Percentiles rank a stretch among this genome's conserved stretches.
Conservation (phyloP, 257 asterid species). For the Striga asiatica region DNA sequence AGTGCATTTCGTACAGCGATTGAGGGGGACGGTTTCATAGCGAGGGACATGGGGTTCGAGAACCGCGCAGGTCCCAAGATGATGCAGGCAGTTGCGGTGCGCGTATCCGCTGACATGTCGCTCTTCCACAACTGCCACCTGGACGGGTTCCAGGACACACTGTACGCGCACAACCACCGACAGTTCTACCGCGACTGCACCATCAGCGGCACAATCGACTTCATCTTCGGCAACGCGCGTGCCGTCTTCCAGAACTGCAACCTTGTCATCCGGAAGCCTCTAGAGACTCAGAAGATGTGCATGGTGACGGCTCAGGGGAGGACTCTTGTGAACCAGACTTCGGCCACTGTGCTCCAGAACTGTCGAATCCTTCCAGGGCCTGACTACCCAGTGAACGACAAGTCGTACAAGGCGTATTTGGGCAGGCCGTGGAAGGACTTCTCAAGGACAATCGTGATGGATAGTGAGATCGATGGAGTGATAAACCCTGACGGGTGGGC, state of each 20-base stretch:
- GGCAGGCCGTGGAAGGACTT: slow-evolving; percentile 61
- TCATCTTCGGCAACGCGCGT: slow-evolving; percentile 61
- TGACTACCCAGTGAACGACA: slow-evolving; percentile 18
- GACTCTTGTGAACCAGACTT: slow-evolving; percentile 25
- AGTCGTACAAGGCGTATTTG: slow-evolving; percentile 20
- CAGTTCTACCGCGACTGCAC: slow-evolving; percentile 72
- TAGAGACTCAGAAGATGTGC: slow-evolving; percentile 34
- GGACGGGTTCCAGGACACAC: slow-evolving; percentile 81
- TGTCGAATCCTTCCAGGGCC: slow-evolving; percentile 34
- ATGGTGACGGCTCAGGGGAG: slow-evolving; percentile 63
- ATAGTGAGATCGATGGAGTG: slow-evolving; percentile 29
- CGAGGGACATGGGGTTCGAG: slow-evolving; percentile 51
- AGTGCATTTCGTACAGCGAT: slow-evolving; percentile 28
- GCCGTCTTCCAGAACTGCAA: slow-evolving; percentile 64
- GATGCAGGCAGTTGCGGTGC: slow-evolving; percentile 74
- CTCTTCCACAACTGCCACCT: slow-evolving; percentile 60
- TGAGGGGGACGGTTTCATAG: slow-evolving; percentile 60
- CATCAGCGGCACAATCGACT: slow-evolving; percentile 72
- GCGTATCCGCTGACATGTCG: slow-evolving; percentile 56
- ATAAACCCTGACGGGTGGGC: slow-evolving; percentile 55
- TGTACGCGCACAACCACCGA: slow-evolving; percentile 59
- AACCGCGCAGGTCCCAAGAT: slow-evolving; percentile 55
- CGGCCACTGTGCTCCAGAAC: slow-evolving; percentile 36
- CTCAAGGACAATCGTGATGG: slow-evolving; percentile 43
- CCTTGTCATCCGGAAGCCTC: slow-evolving; percentile 37